A percentile compares a stretch with the other conserved stretches of the same genome.
Evolutionary conservation across 2,329 filamentous ascomycete genomes (phyloP).

Genomic region (Aspergillus sclerotialis): DNA sequence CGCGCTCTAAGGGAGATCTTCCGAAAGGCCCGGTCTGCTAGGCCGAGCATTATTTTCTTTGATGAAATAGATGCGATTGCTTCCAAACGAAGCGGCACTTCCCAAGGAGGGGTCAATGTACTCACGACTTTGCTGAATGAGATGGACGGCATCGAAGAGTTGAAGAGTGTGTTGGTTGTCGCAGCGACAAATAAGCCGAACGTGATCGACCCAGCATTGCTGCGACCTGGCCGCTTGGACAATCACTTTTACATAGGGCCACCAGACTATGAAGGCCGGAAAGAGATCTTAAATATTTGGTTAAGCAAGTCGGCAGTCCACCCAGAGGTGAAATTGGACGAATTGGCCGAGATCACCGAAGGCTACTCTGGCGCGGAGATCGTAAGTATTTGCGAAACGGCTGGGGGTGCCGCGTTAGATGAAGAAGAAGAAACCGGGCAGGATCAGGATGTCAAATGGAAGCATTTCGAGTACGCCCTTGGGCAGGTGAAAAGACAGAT

Average conservation of each 20-base stretch:
- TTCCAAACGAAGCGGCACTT: slow-evolving; percentile 45
- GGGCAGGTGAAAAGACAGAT: slow-evolving; percentile 50
- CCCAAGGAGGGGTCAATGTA: slow-evolving; percentile 62
- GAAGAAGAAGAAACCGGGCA: slow-evolving; percentile 40
- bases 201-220: slow-evolving; percentile 73
- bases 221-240: slow-evolving; percentile 81
- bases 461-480: slow-evolving; percentile 40
- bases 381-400: slow-evolving; percentile 50
- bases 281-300: slow-evolving; percentile 67
- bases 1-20: slow-evolving; percentile 79
- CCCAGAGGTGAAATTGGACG: slow-evolving; percentile 57
- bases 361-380: slow-evolving; percentile 86
- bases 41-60: slow-evolving; percentile 91
- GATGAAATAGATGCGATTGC: slow-evolving; percentile 91
- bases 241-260: slow-evolving; percentile 78
- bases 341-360: slow-evolving; percentile 59
- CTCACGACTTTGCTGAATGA: slow-evolving; percentile 86
- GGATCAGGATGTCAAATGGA: slow-evolving; percentile 29
- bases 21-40: slow-evolving; percentile 73
- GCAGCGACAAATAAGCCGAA: slow-evolving; percentile 90
- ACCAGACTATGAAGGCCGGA: slow-evolving; percentile 64
- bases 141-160: slow-evolving; percentile 87
- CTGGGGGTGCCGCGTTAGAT: slow-evolving; percentile 46
- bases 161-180: slow-evolving; percentile 77
- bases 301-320: slow-evolving; percentile 54